Conservation (phyloP, 495 filamentous ascomycete species). For the Geoglossum glabrum region DNA sequence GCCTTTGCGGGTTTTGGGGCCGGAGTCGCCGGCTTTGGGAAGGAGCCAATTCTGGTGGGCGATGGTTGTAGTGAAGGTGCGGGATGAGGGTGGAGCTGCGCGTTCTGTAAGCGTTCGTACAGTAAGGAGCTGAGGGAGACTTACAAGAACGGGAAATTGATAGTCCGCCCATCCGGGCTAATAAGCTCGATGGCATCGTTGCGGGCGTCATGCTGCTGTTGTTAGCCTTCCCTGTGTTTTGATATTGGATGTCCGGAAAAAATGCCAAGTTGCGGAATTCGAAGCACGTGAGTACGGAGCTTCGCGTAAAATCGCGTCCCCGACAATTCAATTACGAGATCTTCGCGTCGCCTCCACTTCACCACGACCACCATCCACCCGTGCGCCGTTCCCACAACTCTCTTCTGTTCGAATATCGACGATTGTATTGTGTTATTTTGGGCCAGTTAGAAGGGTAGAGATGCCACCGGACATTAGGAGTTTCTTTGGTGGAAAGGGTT, state of each 20-base stretch:
- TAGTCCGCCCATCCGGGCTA: neutral
- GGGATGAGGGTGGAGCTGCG: constrained; percentile 7
- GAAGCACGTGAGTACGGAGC: neutral
- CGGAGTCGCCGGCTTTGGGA: constrained; percentile 50
- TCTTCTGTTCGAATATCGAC: too few relatives aligned
- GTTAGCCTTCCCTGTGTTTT: neutral
- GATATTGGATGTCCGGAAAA: neutral
- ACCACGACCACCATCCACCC: neutral
- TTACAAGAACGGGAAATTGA: neutral
- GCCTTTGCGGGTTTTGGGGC: constrained; percentile 70
- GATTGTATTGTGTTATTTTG: neutral
- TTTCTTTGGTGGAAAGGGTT: constrained; percentile 52
- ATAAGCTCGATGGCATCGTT: neutral
- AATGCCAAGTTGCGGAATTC: neutral
- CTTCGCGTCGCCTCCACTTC: neutral
- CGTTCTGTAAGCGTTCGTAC: neutral
- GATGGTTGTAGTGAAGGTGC: constrained; percentile 58
- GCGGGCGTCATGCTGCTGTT: neutral
- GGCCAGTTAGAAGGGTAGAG: neutral
- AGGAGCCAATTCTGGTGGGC: constrained; percentile 52
- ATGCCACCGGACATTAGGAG: constrained; percentile 66
- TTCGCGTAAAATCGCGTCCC: neutral
- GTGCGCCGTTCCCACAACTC: neutral
- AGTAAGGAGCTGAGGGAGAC: neutral
- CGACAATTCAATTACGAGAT: neutral